Evolutionary conservation across 208 protist genomes (phyloP), one percentile per base, ranked within the genome.

Genomic region (Wallacemonas collosoma): DNA sequence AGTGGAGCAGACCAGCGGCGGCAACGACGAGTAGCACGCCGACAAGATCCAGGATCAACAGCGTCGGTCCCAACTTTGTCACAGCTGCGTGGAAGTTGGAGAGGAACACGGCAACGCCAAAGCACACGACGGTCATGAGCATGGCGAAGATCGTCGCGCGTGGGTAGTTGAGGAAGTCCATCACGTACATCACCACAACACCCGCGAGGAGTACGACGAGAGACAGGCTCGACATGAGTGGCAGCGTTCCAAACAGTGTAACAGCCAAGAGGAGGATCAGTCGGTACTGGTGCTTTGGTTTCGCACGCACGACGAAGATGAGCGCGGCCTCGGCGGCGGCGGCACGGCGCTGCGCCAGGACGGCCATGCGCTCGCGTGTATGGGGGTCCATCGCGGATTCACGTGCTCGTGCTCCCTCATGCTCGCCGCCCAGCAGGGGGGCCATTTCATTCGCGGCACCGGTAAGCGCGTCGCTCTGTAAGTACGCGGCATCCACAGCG

Each of bases 151-250:
- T 67, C 36, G 85, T 86, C 15, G 71, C 79, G 43, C 82, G 83
- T 45, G 76, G 80, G 71, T 89, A 91, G 57, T 77, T 86, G 9
- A 93, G 81, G 77, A 87, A 91, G 82, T 97, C 88, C 26, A 75
- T 71, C n/a, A 90, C 77, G 85, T 97, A 97, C 58, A 81, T 81
- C 58, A 90, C 64, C 60, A 90, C 75, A 15, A 81, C 77, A 6
- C 90, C 83, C 36, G 76, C 85, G 41, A 97, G 72, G 9, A 94
- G 62, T 26, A 91, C 80, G 41, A 86, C 81, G 45, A 93, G 72
- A 54, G 81, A 71, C 58, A 92, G 81, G 44, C 75, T 65, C 41
- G 89, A 92, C 80, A 97, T 83, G 26, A 97, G 84, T 40, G 93
- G 87, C 45, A 93, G 71, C 68, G 88, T 81, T 39, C 90, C 92